phyloP scores from a whole-genome alignment of 345 rosid genomes.

The Melaleuca alternifolia region DNA sequence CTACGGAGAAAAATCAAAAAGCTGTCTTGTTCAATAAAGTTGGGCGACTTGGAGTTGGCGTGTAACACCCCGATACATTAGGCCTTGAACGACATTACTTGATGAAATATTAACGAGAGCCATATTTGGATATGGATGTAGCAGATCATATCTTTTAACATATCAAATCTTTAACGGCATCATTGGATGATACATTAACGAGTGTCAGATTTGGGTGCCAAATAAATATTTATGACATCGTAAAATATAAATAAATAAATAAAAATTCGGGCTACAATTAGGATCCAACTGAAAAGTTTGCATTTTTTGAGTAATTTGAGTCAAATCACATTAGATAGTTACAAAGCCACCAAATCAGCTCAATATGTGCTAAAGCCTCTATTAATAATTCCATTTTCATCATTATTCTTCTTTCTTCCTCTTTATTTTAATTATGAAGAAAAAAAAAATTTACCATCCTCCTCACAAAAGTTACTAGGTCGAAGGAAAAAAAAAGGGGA shows the following conservation, averaged over 20 bases:
- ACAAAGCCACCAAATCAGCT: too few relatives aligned
- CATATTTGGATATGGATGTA: background rate
- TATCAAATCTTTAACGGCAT: background rate
- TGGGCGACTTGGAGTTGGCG: background rate
- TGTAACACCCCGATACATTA: fast-evolving
- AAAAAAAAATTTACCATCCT: too few relatives aligned
- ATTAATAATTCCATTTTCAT: background rate
- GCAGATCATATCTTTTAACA: background rate
- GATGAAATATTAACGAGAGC: background rate
- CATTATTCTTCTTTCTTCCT: too few relatives aligned
- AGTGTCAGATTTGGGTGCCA: background rate
- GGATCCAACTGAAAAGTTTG: background rate
- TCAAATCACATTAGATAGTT: too few relatives aligned
- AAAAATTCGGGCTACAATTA: background rate
- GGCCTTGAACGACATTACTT: background rate
- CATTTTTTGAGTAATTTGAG: background rate
- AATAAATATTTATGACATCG: background rate
- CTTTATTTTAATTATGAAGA: too few relatives aligned
- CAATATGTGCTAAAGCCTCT: too few relatives aligned
- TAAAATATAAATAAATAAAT: too few relatives aligned
- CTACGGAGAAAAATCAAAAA: fast-evolving
- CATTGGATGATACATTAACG: background rate
- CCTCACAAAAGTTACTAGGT: background rate
- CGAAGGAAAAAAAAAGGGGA: background rate
- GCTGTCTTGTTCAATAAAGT: background rate